Conservation (phyloP, 345 rosid genomes). For the Aquilaria malaccensis region DNA sequence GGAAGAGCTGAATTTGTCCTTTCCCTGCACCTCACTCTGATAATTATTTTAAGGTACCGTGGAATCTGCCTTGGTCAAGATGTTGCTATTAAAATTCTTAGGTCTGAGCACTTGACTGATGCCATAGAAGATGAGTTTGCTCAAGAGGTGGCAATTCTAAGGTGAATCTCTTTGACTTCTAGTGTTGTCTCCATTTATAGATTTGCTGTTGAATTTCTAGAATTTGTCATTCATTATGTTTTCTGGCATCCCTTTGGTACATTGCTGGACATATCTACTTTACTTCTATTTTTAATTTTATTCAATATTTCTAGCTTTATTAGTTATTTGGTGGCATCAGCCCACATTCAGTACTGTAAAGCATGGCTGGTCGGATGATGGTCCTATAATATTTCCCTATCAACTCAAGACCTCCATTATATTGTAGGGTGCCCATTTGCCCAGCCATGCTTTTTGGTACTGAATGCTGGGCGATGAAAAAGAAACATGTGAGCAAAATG, state of each 20-base stretch:
- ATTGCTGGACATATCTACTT: too few relatives aligned
- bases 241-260: not conserved
- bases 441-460: too few relatives aligned
- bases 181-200: not conserved
- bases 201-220: not conserved
- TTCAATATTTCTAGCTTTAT: too few relatives aligned
- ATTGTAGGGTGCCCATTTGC: too few relatives aligned
- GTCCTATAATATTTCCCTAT: too few relatives aligned
- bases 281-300: too few relatives aligned
- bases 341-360: too few relatives aligned
- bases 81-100: constrained; percentile 63
- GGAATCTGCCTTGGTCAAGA: constrained; percentile 66
- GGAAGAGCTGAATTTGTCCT: constrained; percentile 3
- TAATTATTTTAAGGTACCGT: constrained; percentile 32
- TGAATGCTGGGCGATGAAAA: too few relatives aligned
- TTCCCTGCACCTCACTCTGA: constrained; percentile 10
- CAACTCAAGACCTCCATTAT: too few relatives aligned
- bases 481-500: too few relatives aligned
- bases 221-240: not conserved
- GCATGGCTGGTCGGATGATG: too few relatives aligned
- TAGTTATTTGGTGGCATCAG: too few relatives aligned
- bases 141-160: constrained; percentile 64
- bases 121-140: constrained; percentile 49
- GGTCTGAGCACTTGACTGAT: constrained; percentile 51
- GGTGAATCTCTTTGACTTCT: constrained; percentile 25